Evolutionary conservation across 345 rosid genomes (phyloP).

Genomic region (Pseudoturritis turrita): DNA sequence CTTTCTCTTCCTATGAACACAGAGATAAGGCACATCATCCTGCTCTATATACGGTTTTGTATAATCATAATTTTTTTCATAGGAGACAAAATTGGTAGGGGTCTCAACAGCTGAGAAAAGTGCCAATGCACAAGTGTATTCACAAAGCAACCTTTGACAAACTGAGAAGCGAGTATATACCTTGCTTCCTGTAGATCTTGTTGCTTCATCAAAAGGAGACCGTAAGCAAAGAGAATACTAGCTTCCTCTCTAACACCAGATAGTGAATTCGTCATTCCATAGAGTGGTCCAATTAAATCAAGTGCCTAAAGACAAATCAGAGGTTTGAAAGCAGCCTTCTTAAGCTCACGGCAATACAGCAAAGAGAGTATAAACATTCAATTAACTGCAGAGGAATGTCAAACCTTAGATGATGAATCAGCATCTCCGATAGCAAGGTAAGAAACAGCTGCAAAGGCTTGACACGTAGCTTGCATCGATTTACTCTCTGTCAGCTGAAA

Average conservation of each 20-base stretch:
- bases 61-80: background rate
- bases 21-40: background rate
- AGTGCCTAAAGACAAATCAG: slow-evolving; percentile 57
- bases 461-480: slow-evolving; percentile 89
- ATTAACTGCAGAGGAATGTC: slow-evolving; percentile 6
- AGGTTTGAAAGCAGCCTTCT: background rate
- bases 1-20: background rate
- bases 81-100: background rate
- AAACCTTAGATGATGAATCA: slow-evolving; percentile 89
- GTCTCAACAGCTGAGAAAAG: background rate
- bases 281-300: slow-evolving; percentile 84
- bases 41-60: background rate
- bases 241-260: slow-evolving; percentile 92
- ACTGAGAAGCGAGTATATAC: slow-evolving; percentile 33
- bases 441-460: slow-evolving; percentile 91
- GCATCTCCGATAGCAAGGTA: slow-evolving; percentile 88
- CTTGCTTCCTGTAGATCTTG: slow-evolving; percentile 90
- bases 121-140: background rate
- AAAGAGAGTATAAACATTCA: slow-evolving; percentile 1
- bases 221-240: slow-evolving; percentile 85
- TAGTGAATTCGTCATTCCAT: slow-evolving; percentile 71
- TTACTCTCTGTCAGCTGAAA: slow-evolving; percentile 82
- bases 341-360: background rate
- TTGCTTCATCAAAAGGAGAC: slow-evolving; percentile 92
- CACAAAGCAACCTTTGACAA: background rate